Percentiles rank a stretch among this genome's conserved stretches.
phyloP scores from a whole-genome alignment of 2,329 filamentous ascomycete species.

The Aspergillaceae sp. region DNA sequence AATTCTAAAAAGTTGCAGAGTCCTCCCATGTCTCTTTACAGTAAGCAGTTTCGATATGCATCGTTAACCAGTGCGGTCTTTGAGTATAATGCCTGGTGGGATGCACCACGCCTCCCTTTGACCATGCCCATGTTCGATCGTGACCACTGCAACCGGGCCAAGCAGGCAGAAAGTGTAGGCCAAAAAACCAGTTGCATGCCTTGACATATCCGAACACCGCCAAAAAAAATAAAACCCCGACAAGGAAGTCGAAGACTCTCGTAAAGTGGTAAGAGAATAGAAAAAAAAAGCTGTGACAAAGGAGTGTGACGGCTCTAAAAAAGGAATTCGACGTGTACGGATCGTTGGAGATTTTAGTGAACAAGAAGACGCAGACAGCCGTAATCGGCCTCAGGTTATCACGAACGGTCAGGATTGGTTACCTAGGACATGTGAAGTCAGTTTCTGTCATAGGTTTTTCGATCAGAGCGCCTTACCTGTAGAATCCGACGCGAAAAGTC shows the following conservation, averaged over 20 bases:
- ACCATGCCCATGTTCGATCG: not conserved
- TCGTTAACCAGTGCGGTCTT: not conserved
- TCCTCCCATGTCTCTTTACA: conserved; percentile 1
- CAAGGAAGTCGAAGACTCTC: conserved; percentile 11
- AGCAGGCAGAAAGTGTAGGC: not conserved
- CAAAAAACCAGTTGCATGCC: conserved; percentile 5
- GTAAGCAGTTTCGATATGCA: not conserved
- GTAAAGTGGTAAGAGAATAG: conserved; percentile 5
- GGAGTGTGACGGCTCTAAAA: conserved; percentile 5
- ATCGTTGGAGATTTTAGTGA: conserved; percentile 10
- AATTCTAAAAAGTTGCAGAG: not conserved
- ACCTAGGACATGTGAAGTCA: conserved; percentile 14
- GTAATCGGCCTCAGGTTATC: conserved; percentile 1
- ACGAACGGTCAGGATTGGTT: conserved; percentile 26
- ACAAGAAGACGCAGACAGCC: conserved; percentile 2
- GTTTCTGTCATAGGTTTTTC: not conserved
- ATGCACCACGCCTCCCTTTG: not conserved
- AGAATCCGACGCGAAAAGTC: conserved; percentile 95
- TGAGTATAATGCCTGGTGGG: not conserved
- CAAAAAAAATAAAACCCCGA: conserved; percentile 18
- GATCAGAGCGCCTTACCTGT: conserved; percentile 53
- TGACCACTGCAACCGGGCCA: not conserved
- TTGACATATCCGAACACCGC: conserved; percentile 22
- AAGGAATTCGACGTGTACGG: conserved; percentile 7
- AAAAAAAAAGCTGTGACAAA: conserved; percentile 5